Conservation (phyloP, 768 basidiomycete species). For the Boletales sp. region DNA sequence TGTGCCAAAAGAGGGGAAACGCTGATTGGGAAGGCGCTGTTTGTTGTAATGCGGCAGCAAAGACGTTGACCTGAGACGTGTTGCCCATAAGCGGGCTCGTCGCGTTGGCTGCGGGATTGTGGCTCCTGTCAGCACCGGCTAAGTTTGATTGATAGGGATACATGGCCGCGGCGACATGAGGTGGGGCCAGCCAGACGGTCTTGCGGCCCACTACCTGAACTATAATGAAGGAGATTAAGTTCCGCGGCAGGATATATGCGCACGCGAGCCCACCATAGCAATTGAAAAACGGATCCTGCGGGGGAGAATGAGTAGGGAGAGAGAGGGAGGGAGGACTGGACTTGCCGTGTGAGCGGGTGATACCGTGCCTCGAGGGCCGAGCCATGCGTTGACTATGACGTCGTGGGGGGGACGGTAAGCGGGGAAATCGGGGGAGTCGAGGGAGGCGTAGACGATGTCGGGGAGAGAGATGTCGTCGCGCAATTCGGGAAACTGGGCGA, state of each 20-base stretch:
- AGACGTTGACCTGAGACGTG: constrained; percentile 82
- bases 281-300: constrained; percentile 91
- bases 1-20: constrained; percentile 51
- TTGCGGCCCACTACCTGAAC: constrained; percentile 89
- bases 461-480: constrained; percentile 76
- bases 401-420: constrained; percentile 63
- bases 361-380: constrained; percentile 73
- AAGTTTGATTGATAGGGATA: constrained; percentile 42
- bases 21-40: constrained; percentile 18
- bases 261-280: constrained; percentile 60
- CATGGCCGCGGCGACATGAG: constrained; percentile 54
- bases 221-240: constrained; percentile 27
- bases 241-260: neutral
- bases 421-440: constrained; percentile 41
- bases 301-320: constrained; percentile 5
- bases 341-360: constrained; percentile 88
- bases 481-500: constrained; percentile 79
- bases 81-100: constrained; percentile 61
- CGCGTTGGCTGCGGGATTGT: constrained; percentile 38
- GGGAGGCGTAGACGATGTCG: constrained; percentile 79
- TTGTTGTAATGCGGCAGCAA: constrained; percentile 33
- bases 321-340: constrained; percentile 19
- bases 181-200: constrained; percentile 89
- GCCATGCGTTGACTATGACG: constrained; percentile 73
- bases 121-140: constrained; percentile 13